Evolutionary conservation across 805 yeast genomes (phyloP), one percentile per base, ranked within the genome.

Genomic region (Jamesozyma jinghongensis): DNA sequence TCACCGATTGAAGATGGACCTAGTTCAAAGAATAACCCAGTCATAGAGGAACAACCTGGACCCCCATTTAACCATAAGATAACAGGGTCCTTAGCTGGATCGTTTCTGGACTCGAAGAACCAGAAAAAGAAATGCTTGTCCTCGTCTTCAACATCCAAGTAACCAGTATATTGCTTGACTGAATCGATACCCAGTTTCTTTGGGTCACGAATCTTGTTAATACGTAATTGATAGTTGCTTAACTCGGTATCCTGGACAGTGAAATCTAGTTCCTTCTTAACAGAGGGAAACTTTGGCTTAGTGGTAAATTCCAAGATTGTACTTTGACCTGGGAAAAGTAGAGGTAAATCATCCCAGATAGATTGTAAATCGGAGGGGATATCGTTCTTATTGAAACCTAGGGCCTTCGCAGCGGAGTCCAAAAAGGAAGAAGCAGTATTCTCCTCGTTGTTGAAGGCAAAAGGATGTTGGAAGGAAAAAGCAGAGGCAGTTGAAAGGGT

Each of bases 11-110:
- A 69, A 34, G 86, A 74, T 1, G 98, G 97, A 0, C 99, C 98
- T 4, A 80, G 66, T 60, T 92, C 98, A 77, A 88, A 76, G 49
- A 92, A 60, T 0, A 95, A 94, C n/a, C 99, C 99, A 61, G 92
- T 97, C 92, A 92, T 78, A 0, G 97, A 87, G 2, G 96, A 87
- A 60, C 99, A 92, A 0, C 98, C 99, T 0, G 99, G 99, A 0
- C 99, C 99, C 32, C 98, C 98, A 59, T 92, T 92, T 25, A 92
- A 70, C 97, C 98, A 92, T 13, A 90, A 69, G 38, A 87, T 74
- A 32, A 85, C 70, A 1, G 95, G 95, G 62, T 85, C 95, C 45
- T 71, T 83, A 48, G 66, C 66, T n/a, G 95, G 95, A 62, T 84
- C 88, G 59, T 81, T 81, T 70, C 94, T 77, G 44, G 90, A 80